A percentile compares a stretch with the other conserved stretches of the same genome.
Evolutionary conservation across 257 asterid genomes (phyloP).

Genomic region (Striga asiatica): DNA sequence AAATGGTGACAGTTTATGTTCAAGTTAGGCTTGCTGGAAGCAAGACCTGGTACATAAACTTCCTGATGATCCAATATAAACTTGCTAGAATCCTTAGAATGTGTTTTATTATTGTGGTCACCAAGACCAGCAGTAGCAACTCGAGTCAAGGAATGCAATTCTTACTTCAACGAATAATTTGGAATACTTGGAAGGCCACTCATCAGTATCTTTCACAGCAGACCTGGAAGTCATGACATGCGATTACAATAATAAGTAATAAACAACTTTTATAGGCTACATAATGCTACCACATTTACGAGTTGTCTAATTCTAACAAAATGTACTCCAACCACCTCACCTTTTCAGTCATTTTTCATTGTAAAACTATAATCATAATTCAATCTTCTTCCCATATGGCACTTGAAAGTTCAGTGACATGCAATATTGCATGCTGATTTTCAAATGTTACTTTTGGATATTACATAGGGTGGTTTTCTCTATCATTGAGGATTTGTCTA

Average conservation of each 20-base stretch:
- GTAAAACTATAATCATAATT: neutral
- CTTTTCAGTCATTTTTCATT: neutral
- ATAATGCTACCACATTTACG: neutral
- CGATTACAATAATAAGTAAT: slow-evolving; percentile 4
- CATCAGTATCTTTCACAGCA: slow-evolving; percentile 81
- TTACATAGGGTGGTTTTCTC: neutral
- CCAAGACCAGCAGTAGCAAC: slow-evolving; percentile 2
- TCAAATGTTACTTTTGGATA: slow-evolving; percentile 1
- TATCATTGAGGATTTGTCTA: too few relatives aligned
- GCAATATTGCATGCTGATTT: neutral
- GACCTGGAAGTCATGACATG: slow-evolving; percentile 38
- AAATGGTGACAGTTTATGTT: neutral
- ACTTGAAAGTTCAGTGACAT: slow-evolving; percentile 7
- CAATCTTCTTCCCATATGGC: neutral
- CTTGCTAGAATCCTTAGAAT: neutral
- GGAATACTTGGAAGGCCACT: slow-evolving; percentile 99
- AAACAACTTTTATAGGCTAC: neutral
- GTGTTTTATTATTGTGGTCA: neutral
- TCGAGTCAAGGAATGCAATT: slow-evolving; percentile 8
- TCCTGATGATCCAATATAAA: neutral
- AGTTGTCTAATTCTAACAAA: slow-evolving; percentile 5
- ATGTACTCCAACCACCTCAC: neutral
- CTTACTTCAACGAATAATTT: slow-evolving; percentile 84
- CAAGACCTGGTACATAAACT: neutral
- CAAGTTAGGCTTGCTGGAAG: neutral